Conservation (phyloP, 2,329 filamentous ascomycete genomes). For the Leptographium galeiforme region DNA sequence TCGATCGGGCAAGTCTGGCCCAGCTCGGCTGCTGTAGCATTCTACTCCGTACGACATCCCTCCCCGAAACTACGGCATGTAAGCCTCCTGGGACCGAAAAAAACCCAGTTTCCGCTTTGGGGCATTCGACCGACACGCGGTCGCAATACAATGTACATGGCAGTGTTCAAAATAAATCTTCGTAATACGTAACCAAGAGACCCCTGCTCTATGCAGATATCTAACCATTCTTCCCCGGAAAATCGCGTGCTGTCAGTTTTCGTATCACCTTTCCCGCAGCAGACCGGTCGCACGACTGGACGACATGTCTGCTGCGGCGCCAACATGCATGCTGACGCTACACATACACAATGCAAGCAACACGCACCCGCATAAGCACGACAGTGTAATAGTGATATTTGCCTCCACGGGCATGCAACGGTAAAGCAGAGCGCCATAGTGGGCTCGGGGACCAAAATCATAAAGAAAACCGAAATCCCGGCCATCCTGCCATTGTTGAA, state of each 20-base stretch:
- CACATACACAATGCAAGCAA: neutral
- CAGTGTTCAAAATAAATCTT: too few relatives aligned
- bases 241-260: neutral
- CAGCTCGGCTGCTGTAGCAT: neutral
- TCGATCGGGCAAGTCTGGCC: neutral
- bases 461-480: neutral
- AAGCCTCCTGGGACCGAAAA: neutral
- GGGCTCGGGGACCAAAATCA: neutral
- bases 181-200: too few relatives aligned
- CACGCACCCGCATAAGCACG: neutral
- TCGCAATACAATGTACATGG: too few relatives aligned
- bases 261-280: neutral
- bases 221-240: too few relatives aligned
- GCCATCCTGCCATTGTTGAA: neutral
- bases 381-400: neutral
- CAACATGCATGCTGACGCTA: neutral
- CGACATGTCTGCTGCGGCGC: neutral
- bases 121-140: too few relatives aligned
- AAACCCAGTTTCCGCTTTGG: too few relatives aligned
- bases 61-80: neutral
- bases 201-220: too few relatives aligned
- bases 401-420: too few relatives aligned
- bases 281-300: neutral
- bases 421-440: too few relatives aligned
- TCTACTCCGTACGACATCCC: neutral